phyloP scores from a whole-genome alignment of 768 basidiomycete genomes.

The Phaeotremella fagi region DNA sequence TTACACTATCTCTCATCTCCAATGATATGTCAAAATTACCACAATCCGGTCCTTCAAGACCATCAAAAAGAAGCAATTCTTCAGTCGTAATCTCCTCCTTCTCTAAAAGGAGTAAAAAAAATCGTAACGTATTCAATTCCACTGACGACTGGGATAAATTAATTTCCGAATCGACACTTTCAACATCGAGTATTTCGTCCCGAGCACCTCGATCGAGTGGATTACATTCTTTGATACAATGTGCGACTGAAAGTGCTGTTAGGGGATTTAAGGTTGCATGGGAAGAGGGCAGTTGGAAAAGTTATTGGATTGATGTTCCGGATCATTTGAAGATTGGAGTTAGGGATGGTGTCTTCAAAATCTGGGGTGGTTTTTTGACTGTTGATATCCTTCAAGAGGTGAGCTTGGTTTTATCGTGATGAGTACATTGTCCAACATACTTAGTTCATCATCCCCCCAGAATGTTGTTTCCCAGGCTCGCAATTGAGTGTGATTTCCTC shows the following conservation, averaged over 20 bases:
- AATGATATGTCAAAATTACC: too few relatives aligned
- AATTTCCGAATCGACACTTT: constrained; percentile 21
- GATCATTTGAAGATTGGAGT: constrained; percentile 29
- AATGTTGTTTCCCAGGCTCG: constrained; percentile 20
- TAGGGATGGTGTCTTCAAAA: constrained; percentile 25
- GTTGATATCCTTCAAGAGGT: constrained; percentile 25
- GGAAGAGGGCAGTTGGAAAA: constrained; percentile 23
- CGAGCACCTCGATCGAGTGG: constrained; percentile 22
- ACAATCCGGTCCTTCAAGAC: not conserved
- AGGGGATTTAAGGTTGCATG: constrained; percentile 32
- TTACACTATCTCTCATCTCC: too few relatives aligned
- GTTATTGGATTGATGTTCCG: constrained; percentile 22
- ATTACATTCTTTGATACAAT: constrained; percentile 18
- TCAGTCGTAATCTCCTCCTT: not conserved
- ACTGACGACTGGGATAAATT: constrained; percentile 37
- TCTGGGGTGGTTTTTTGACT: constrained; percentile 27
- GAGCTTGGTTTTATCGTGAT: not conserved
- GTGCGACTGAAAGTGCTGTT: constrained; percentile 12
- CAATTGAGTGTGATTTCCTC: constrained; percentile 20
- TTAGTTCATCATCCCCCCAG: constrained; percentile 23
- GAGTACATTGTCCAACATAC: not conserved
- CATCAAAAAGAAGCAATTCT: not conserved
- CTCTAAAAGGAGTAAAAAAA: not conserved
- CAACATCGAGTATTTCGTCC: constrained; percentile 31
- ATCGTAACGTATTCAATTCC: constrained; percentile 27